Evolutionary conservation across 441 rosid species (phyloP).

Genomic region (Lepidium campestre): DNA sequence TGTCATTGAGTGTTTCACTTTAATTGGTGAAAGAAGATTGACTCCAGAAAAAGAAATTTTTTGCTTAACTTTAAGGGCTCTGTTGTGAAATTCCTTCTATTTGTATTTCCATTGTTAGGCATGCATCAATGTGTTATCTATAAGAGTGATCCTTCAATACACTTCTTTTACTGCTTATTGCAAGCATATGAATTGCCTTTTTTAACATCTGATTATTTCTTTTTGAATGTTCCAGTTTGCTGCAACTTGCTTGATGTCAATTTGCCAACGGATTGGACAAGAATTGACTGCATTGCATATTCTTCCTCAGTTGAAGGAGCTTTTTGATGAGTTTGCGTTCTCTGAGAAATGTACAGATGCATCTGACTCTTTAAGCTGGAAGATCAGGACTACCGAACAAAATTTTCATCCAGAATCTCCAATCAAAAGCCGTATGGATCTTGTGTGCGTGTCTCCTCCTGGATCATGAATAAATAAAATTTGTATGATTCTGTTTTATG

Average conservation of each 20-base stretch:
- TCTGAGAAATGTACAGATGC: constrained; percentile 51
- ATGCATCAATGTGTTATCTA: neutral
- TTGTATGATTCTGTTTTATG: constrained; percentile 11
- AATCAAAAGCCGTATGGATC: constrained; percentile 81
- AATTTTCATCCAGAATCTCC: constrained; percentile 54
- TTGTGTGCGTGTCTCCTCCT: constrained; percentile 68
- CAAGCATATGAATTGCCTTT: constrained; percentile 2
- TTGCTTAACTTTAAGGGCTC: neutral
- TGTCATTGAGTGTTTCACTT: neutral
- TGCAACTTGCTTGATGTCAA: constrained; percentile 61
- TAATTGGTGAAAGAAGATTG: neutral
- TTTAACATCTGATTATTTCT: neutral
- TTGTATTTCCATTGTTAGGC: neutral
- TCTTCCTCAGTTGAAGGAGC: constrained; percentile 84
- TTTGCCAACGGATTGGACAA: constrained; percentile 89
- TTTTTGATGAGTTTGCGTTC: constrained; percentile 94
- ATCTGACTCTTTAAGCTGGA: constrained; percentile 46
- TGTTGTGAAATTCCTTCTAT: neutral
- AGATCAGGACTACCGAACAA: constrained; percentile 35
- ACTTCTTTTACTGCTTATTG: neutral
- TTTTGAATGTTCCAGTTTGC: constrained; percentile 59
- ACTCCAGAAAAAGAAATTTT: neutral
- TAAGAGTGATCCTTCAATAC: neutral
- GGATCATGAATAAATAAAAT: constrained; percentile 1
- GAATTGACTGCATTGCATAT: constrained; percentile 82